Base-by-base conservation (phyloP, 495 filamentous ascomycete genomes). In the Penicillium daleae region DNA sequence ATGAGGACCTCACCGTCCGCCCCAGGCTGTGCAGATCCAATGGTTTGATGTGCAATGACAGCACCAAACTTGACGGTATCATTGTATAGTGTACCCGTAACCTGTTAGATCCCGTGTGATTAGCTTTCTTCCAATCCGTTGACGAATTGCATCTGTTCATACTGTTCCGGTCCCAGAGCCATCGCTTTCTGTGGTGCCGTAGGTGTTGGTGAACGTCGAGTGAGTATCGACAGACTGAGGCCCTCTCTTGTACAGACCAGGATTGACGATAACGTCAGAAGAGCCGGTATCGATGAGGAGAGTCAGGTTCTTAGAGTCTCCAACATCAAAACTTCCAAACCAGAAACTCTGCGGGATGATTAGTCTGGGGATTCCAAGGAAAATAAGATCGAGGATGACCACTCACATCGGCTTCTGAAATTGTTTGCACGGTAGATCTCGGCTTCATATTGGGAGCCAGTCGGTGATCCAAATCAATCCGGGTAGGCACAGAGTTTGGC, bases 151-250 rank as follows among this genome's bases (percentile, higher is more conserved):
- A 6, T 3, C 10, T 12, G 4, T 32, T 15, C 64, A 19, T 63
- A 65, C 66, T 24, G 59, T 62, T 37, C 56, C 59, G 13, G 55
- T 57, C 27, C 66, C 62, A 0, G 66, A 65, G 10, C 66, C 62
- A 46, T 65, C 66, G 24, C 56, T 60, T 6, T 65, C 40, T 4
- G 66, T 68, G 4, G 62, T 60, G 13, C 51, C 59, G 26, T 65
- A 68, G 6, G 42, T 42, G 27, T 56, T 60, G 5, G 44, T 56
- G 29, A 68, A 65, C 9, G 50, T 61, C 22, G 39, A 49, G 42
- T 61, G 37, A 17, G 50, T 57, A 32, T 50, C 52, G 15, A 50
- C 39, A 2, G 53, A 57, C 0, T 32, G 12, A 7, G 57, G 21
- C 2, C 65, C 50, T 42, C 22, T 10, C 22, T 51, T 59, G 33